Evolutionary conservation across 2,329 filamentous ascomycete genomes (phyloP), one percentile per base, ranked within the genome.

Genomic region (Penicillium thymicola): DNA sequence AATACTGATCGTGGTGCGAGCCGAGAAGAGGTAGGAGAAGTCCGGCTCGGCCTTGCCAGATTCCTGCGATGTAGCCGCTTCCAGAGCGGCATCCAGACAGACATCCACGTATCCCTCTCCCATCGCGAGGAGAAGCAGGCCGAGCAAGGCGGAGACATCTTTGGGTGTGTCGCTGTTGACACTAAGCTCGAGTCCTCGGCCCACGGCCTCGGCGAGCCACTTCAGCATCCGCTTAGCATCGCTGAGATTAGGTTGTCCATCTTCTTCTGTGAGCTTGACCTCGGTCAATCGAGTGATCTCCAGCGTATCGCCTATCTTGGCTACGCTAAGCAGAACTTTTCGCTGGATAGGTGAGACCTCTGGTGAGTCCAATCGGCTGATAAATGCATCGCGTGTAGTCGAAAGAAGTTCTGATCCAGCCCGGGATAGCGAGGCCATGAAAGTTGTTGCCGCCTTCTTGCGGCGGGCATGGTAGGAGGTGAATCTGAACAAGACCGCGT

Each of bases 201-300:
- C 89, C 25, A 99, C 93, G 60, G 90, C 92, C 78, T 99, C 94
- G 2, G 94, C 94, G 40, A 99, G 79, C 94, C 94, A 99, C 71
- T 90, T 95, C 58, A 99, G 83, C 92, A 99, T 99, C 55, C 94
- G 85, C 76, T 97, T 97, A n/a, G 92, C 90, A 71, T 89, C 92
- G n/a, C 85, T 81, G 5, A 95, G 80, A 64, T 87, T 93, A 27
- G 97, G 79, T 55, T 86, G 81, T 34, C 94, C 94, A 68, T 99
- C 93, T 69, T 93, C 87, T 58, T 97, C 94, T 0, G 88, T 87
- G 32, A 97, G 89, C 70, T 96, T 92, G 56, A 96, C 91, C 51
- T 96, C 92, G 64, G 89, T 88, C 72, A 90, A 89, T 67, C 88
- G 86, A 25, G 72, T 69, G 61, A 83, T 85, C 59, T 87, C 87